These are phyloP conservation scores for Angomonas deanei DNA, from an alignment of 208 protist species.

Conservation along the genomic window DNA sequence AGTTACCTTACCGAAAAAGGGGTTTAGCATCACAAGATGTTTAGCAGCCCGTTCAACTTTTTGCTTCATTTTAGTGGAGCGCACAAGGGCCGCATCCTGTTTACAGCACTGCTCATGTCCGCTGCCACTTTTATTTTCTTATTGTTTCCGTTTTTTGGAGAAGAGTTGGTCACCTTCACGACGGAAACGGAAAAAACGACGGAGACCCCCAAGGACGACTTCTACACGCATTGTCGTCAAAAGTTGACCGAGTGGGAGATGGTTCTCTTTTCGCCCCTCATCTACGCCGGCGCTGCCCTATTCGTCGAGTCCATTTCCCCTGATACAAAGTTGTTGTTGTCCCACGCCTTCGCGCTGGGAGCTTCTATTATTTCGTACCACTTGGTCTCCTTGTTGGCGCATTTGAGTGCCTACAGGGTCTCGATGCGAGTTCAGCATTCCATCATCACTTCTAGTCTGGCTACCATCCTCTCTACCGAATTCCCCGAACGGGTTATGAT, in stretches of 20 bases:
- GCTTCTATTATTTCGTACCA: constrained; percentile 35
- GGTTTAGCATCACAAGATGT: no score
- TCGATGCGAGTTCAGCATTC: constrained; percentile 28
- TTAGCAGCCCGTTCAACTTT: no score
- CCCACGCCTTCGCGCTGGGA: constrained; percentile 36
- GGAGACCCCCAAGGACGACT: neutral
- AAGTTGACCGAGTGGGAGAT: constrained; percentile 12
- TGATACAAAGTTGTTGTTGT: constrained; percentile 26
- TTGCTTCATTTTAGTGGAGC: no score
- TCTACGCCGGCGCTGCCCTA: constrained; percentile 13
- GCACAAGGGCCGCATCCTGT: no score
- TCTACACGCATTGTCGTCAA: neutral
- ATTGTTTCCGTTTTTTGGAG: constrained; percentile 39
- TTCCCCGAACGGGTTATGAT: constrained; percentile 44
- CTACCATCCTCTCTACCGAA: constrained; percentile 22
- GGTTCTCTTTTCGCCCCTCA: constrained; percentile 13
- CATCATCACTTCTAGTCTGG: constrained; percentile 28
- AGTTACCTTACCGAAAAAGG: no score
- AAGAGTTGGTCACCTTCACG: constrained; percentile 43
- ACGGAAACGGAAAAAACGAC: neutral
- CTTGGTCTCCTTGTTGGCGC: constrained; percentile 33
- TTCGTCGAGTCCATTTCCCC: neutral
- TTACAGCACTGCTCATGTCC: no score
- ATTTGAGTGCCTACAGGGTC: constrained; percentile 43
- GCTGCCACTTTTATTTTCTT: no score